A percentile compares a stretch with the other conserved stretches of the same genome.
Conservation (phyloP, 345 rosid genomes). For the Heritiera fomes region DNA sequence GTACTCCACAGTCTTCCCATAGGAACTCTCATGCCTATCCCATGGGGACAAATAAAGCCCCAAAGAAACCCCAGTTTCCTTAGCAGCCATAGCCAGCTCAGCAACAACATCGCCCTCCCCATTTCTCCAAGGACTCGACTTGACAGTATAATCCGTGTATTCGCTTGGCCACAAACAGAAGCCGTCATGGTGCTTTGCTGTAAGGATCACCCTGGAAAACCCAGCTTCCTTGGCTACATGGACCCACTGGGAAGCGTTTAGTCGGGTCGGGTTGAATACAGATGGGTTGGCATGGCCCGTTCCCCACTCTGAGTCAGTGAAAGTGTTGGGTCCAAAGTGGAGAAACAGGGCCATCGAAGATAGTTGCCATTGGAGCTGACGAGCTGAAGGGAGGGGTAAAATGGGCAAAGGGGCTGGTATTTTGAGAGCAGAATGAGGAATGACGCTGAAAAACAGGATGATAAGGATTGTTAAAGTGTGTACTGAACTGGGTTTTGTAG, state of each 20-base stretch:
- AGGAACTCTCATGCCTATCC: conserved; percentile 77
- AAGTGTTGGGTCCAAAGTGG: conserved; percentile 91
- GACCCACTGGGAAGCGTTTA: conserved; percentile 86
- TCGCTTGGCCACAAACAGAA: conserved; percentile 82
- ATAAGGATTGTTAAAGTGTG: background rate
- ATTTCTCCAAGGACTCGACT: conserved; percentile 59
- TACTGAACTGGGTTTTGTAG: conserved; percentile 11
- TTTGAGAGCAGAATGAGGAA: conserved; percentile 34
- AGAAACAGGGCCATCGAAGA: conserved; percentile 70
- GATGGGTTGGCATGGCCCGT: conserved; percentile 68
- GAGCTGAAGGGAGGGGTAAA: conserved; percentile 66
- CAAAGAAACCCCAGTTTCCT: conserved; percentile 52
- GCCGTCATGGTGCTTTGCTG: conserved; percentile 96
- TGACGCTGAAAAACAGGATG: conserved; percentile 13
- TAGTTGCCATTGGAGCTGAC: conserved; percentile 89
- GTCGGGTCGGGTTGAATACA: conserved; percentile 58
- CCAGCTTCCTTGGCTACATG: conserved; percentile 68
- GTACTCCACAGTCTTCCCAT: conserved; percentile 80
- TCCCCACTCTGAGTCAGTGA: conserved; percentile 90
- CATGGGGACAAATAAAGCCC: conserved; percentile 90
- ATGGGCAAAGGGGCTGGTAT: conserved; percentile 82
- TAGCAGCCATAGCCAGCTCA: conserved; percentile 66
- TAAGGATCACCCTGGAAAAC: conserved; percentile 70
- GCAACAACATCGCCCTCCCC: conserved; percentile 76
- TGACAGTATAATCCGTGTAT: conserved; percentile 76